These are phyloP conservation scores for Hymenochaete sp. DNA, from an alignment of 1,284 basidiomycete genomes.

Conservation along the genomic window DNA sequence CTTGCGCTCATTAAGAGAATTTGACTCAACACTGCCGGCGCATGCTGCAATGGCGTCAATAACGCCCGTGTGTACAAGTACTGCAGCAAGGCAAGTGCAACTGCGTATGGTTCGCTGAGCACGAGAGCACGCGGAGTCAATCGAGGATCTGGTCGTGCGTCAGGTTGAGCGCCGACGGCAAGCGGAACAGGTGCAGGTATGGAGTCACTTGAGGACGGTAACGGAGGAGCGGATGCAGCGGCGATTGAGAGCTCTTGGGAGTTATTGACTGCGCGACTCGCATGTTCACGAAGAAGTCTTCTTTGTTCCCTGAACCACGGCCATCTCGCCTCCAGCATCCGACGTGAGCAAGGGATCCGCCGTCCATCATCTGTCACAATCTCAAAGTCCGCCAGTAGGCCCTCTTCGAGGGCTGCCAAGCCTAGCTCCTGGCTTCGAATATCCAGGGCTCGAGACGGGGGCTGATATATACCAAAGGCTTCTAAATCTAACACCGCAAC, in stretches of 20 bases:
- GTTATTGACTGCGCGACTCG: constrained; percentile 41
- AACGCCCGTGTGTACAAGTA: constrained; percentile 87
- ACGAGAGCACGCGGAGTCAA: constrained; percentile 71
- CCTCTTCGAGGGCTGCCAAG: constrained; percentile 70
- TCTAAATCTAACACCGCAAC: constrained; percentile 87
- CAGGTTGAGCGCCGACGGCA: constrained; percentile 24
- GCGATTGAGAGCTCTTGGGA: constrained; percentile 42
- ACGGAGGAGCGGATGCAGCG: constrained; percentile 32
- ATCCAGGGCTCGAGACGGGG: constrained; percentile 62
- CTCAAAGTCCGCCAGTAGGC: constrained; percentile 76
- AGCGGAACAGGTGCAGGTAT: constrained; percentile 25
- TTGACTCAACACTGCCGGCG: constrained; percentile 81
- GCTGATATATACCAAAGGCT: constrained; percentile 88
- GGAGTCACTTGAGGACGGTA: constrained; percentile 33
- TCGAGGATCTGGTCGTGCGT: constrained; percentile 57
- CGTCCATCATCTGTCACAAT: constrained; percentile 87
- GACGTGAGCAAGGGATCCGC: constrained; percentile 72
- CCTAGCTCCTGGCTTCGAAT: constrained; percentile 70
- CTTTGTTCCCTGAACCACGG: constrained; percentile 84
- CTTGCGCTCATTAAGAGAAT: constrained; percentile 78
- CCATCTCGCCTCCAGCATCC: constrained; percentile 81
- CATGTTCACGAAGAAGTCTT: constrained; percentile 45
- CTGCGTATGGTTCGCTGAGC: constrained; percentile 83
- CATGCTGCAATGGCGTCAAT: constrained; percentile 83
- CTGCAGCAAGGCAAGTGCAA: constrained; percentile 83